These are phyloP conservation scores for Tetrapisispora namnaoensis DNA, from an alignment of 805 yeast species.

Conservation along the genomic window DNA sequence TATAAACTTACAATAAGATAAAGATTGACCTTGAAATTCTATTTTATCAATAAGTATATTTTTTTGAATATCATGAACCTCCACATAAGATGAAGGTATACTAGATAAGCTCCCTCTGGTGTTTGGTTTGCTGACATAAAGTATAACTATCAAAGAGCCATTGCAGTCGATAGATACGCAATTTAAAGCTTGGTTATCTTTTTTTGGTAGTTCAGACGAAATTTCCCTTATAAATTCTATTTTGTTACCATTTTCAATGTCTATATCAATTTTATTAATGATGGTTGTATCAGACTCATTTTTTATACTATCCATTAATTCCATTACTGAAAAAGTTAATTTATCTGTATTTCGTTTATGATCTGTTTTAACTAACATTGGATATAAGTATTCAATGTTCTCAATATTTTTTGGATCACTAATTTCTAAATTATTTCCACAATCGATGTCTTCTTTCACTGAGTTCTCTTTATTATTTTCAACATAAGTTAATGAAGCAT, in stretches of 20 bases:
- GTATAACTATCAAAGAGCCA: background rate
- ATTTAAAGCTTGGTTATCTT: background rate
- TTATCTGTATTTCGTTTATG: background rate
- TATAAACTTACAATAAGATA: conserved; percentile 12
- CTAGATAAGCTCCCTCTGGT: background rate
- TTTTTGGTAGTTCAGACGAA: background rate
- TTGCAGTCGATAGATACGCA: background rate
- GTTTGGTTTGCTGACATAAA: background rate
- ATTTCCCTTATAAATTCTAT: background rate
- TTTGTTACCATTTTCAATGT: background rate
- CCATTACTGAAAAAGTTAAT: background rate
- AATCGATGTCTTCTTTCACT: background rate
- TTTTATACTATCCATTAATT: background rate
- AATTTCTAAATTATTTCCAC: background rate
- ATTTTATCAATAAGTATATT: conserved; percentile 13
- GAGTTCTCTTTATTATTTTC: background rate
- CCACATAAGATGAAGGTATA: background rate
- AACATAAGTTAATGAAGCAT: background rate
- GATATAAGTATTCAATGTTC: background rate
- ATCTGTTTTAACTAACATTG: background rate
- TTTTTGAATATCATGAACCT: background rate
- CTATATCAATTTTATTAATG: background rate
- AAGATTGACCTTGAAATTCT: conserved; percentile 15
- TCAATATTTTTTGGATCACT: background rate
- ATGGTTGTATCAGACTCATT: background rate